Conservation (phyloP, 441 rosid genomes). For the Corymbia calophylla region DNA sequence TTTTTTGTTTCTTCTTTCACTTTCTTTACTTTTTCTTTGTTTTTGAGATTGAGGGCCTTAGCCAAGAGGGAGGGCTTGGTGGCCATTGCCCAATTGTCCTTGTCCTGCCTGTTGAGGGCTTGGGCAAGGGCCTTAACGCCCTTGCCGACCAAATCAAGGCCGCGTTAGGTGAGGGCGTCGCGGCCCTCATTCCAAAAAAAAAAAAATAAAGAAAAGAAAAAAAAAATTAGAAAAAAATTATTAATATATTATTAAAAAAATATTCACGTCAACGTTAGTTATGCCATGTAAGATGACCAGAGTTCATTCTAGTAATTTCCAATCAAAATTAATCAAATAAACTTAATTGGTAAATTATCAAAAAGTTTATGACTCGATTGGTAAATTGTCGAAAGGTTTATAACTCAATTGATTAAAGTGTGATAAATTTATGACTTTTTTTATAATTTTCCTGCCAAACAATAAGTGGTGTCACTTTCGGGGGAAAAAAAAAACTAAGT, state of each 20-base stretch:
- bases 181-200: fast-evolving
- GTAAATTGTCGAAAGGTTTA: too few species aligned
- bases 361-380: fast-evolving
- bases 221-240: too few species aligned
- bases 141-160: background rate
- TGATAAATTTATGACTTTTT: too few species aligned
- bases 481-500: background rate
- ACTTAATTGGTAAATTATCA: fast-evolving
- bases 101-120: background rate
- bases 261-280: too few species aligned
- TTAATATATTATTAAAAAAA: too few species aligned
- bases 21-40: too few species aligned
- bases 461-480: too few species aligned
- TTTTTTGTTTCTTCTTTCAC: too few species aligned
- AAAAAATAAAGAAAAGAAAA: too few species aligned
- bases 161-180: background rate
- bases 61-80: background rate
- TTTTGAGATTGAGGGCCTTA: background rate
- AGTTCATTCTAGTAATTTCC: fast-evolving
- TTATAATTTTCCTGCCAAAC: too few species aligned
- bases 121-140: fast-evolving
- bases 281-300: fast-evolving
- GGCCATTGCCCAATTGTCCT: background rate
- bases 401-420: too few species aligned
- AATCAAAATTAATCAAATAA: fast-evolving